Evolutionary conservation across 768 basidiomycete genomes (phyloP).

Genomic region (Boletus tomentosulus): DNA sequence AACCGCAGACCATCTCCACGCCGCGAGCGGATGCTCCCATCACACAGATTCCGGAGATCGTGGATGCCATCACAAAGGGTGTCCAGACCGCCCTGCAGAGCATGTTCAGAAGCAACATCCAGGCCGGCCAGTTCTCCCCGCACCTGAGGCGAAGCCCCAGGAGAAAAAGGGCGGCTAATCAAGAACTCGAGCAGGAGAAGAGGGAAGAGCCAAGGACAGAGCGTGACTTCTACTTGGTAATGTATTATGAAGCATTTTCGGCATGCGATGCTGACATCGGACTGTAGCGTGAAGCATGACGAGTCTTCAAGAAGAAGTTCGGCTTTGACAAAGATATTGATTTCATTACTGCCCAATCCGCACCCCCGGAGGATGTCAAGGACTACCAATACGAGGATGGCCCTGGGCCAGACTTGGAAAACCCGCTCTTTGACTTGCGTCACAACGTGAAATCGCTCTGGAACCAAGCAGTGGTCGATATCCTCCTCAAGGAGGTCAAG

Average conservation of each 20-base stretch:
- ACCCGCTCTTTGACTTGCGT: not conserved
- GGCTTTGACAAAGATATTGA: not conserved
- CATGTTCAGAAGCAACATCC: too few relatives aligned
- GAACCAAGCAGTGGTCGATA: not conserved
- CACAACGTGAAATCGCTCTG: not conserved
- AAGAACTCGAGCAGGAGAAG: too few relatives aligned
- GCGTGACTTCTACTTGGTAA: not conserved
- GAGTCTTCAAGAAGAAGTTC: not conserved
- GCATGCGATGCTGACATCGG: too few relatives aligned
- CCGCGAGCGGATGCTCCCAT: too few relatives aligned
- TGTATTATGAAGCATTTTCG: too few relatives aligned
- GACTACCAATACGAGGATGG: constrained; percentile 2
- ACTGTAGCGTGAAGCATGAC: too few relatives aligned
- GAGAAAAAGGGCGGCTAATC: not conserved
- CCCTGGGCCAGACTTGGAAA: not conserved
- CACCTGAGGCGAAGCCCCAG: not conserved
- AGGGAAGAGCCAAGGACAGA: not conserved
- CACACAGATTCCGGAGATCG: not conserved
- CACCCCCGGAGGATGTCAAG: not conserved
- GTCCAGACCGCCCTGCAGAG: too few relatives aligned
- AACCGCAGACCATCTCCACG: too few relatives aligned
- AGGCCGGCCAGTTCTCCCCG: not conserved
- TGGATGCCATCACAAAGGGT: too few relatives aligned
- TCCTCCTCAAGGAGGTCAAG: too few relatives aligned
- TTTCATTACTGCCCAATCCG: not conserved